Conservation (phyloP, 2,329 filamentous ascomycete genomes). For the Ramularia endophylla region DNA sequence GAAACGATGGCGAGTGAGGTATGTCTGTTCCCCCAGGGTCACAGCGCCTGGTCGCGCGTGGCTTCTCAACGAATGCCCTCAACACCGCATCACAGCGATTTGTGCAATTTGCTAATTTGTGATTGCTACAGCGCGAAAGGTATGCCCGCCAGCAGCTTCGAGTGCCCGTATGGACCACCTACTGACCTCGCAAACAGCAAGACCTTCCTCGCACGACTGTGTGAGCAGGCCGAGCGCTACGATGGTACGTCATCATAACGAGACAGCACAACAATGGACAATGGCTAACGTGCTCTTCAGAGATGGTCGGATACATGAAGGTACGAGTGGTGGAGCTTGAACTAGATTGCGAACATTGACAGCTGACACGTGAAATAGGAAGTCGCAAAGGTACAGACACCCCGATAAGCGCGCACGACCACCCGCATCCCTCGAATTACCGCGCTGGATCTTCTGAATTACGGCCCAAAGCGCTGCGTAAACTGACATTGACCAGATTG, state of each 20-base stretch:
- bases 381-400: conserved; percentile 74
- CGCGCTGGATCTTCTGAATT: too few relatives aligned
- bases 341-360: conserved; percentile 3
- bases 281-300: conserved; percentile 36
- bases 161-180: conserved; percentile 12
- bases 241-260: conserved; percentile 60
- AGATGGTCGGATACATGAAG: conserved; percentile 99
- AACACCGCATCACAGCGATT: conserved; percentile 22
- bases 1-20: conserved; percentile 57
- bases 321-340: conserved; percentile 38
- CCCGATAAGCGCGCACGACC: not conserved
- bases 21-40: conserved; percentile 39
- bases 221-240: conserved; percentile 99
- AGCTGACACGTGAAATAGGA: conserved; percentile 53
- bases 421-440: too few relatives aligned
- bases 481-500: conserved; percentile 43
- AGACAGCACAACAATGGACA: conserved; percentile 5
- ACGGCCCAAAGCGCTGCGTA: too few relatives aligned
- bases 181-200: conserved; percentile 64
- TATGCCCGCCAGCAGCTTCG: conserved; percentile 26
- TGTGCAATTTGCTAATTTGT: conserved; percentile 31
- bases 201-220: conserved; percentile 99
- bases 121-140: conserved; percentile 45
- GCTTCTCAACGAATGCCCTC: conserved; percentile 27
- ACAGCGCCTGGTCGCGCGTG: conserved; percentile 19